These are phyloP conservation scores for Corymbia calophylla DNA, from an alignment of 441 rosid species.

Conservation along the genomic window DNA sequence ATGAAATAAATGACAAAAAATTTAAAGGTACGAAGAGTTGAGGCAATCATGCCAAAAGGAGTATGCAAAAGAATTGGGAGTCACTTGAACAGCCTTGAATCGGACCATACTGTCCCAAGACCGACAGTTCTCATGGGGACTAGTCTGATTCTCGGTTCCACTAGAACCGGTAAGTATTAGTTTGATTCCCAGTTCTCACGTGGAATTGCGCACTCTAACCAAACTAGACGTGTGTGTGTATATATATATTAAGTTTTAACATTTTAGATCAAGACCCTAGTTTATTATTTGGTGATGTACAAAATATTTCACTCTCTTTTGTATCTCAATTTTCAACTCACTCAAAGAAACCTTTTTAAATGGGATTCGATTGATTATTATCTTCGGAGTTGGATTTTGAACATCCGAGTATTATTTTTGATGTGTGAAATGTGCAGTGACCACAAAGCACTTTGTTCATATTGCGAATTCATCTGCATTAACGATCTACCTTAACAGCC, in stretches of 20 bases:
- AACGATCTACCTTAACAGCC: not conserved
- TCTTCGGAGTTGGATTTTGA: not conserved
- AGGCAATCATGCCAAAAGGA: not conserved
- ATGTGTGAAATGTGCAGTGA: not conserved
- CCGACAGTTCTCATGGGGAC: accelerated
- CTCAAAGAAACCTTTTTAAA: not conserved
- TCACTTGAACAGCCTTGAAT: accelerated
- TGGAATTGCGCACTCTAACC: accelerated
- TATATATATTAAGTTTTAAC: not conserved
- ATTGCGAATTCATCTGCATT: not conserved
- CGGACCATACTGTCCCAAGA: not conserved
- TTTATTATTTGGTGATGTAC: not conserved
- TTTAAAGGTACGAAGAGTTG: not conserved
- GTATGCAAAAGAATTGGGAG: not conserved
- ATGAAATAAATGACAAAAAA: too few species aligned
- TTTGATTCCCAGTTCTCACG: not conserved
- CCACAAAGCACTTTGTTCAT: not conserved
- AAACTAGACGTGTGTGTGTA: too few species aligned
- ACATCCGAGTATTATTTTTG: not conserved
- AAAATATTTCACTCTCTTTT: not conserved
- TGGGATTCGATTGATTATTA: not conserved
- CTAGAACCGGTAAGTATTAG: too few species aligned
- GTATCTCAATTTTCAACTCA: not conserved
- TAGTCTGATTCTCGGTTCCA: accelerated
- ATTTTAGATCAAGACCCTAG: too few species aligned